Conservation (phyloP, 2,329 filamentous ascomycete genomes). For the Tolypocladium sp. region DNA sequence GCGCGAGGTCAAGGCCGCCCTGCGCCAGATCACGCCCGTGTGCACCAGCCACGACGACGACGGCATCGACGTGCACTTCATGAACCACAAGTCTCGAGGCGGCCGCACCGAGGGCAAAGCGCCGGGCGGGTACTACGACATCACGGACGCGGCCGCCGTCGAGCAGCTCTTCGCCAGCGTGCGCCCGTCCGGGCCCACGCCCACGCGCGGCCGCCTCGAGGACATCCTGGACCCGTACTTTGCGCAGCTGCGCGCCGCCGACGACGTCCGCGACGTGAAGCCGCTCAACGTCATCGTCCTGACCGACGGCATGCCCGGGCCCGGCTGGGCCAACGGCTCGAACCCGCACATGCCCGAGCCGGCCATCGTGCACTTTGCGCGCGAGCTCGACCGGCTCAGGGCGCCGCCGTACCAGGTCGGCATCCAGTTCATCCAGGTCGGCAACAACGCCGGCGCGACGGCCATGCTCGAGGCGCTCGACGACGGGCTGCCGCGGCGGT, state of each 20-base stretch:
- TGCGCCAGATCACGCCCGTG: constrained; percentile 69
- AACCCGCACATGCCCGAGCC: constrained; percentile 42
- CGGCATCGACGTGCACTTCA: constrained; percentile 85
- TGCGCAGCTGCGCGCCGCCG: constrained; percentile 24
- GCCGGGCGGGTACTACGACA: constrained; percentile 51
- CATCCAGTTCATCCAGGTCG: constrained; percentile 94
- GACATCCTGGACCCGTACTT: constrained; percentile 69
- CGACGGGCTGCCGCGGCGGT: constrained; percentile 48
- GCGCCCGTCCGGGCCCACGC: constrained; percentile 57
- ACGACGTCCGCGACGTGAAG: constrained; percentile 43
- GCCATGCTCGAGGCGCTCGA: constrained; percentile 64
- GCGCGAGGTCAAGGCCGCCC: constrained; percentile 62
- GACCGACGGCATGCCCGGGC: constrained; percentile 67
- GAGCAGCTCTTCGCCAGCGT: constrained; percentile 62
- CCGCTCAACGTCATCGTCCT: constrained; percentile 89
- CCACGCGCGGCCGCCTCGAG: constrained; percentile 63
- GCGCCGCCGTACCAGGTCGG: constrained; percentile 78
- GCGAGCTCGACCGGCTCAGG: constrained; percentile 57
- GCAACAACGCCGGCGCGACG: constrained; percentile 57
- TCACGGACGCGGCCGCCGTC: constrained; percentile 50
- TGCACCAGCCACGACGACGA: constrained; percentile 72
- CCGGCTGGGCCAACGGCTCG: constrained; percentile 49
- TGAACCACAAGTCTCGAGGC: constrained; percentile 54
- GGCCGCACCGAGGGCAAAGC: constrained; percentile 28
- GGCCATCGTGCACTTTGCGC: constrained; percentile 57